A percentile compares a stretch with the other conserved stretches of the same genome.
phyloP scores from a whole-genome alignment of 2,329 filamentous ascomycete species.

The Metarhizium brunneum region DNA sequence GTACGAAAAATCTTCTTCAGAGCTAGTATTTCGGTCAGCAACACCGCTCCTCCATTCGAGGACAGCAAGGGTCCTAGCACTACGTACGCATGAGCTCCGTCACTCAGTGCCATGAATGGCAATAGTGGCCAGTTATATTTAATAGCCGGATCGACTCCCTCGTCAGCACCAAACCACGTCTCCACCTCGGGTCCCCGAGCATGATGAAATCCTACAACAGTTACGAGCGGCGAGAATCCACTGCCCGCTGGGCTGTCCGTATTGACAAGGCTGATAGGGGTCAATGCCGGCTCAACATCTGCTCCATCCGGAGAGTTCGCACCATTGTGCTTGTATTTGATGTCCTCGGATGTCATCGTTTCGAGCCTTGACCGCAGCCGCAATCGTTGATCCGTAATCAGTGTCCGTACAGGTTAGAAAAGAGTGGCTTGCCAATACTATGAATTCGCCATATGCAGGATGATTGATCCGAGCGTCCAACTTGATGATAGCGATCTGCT shows the following conservation, averaged over 20 bases:
- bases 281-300: constrained; percentile 20
- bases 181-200: constrained; percentile 87
- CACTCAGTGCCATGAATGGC: constrained; percentile 93
- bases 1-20: constrained; percentile 95
- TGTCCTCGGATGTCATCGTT: constrained; percentile 1
- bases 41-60: background rate
- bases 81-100: constrained; percentile 85
- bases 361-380: background rate
- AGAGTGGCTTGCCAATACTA: background rate
- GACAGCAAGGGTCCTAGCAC: background rate
- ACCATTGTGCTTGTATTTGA: background rate
- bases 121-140: constrained; percentile 87
- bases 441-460: background rate
- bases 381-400: background rate
- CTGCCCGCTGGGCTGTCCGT: constrained; percentile 20
- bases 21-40: constrained; percentile 34
- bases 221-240: constrained; percentile 59
- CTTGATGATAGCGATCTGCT: background rate
- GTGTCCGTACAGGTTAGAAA: background rate
- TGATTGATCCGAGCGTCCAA: background rate
- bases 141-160: constrained; percentile 66
- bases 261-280: constrained; percentile 21
- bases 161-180: constrained; percentile 71
- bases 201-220: constrained; percentile 79
- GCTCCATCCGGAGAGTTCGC: constrained; percentile 12